Evolutionary conservation across 2,329 filamentous ascomycete genomes (phyloP), one percentile per base, ranked within the genome.

Genomic region (Penicillium hordei): DNA sequence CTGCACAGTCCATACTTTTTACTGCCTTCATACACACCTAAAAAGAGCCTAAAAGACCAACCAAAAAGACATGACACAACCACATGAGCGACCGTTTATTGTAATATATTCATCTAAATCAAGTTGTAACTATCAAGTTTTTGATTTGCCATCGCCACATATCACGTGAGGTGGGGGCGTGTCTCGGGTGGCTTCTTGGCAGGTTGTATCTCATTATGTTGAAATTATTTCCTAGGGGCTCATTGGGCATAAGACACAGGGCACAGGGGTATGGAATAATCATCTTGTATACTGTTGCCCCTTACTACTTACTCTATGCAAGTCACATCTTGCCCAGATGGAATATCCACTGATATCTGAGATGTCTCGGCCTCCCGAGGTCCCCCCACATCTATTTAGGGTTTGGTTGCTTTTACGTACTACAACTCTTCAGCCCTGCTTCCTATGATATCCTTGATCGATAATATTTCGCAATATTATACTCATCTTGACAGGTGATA

Each of bases 101-200:
- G 15, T 34, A 27, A 29, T 52, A 43, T 13, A 45, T 36, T 33
- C 23, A 31, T 45, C 9, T 23, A 44, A 44, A 50, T 29, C 53
- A 34, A 39, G 27, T 48, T 48, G 21, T 27, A n/a, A n/a, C n/a
- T n/a, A 49, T 46, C 51, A 38, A 10, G 42, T 56, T 52, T 43
- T 44, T 21, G 9, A 39, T 42, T 43, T 33, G 44, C 29, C 44
- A 27, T 62, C 19, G 61, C 61, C 61, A 63, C 57, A n/a, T 39
- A 29, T 63, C 57, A 63, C 59, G 61, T 63, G 61, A 31, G 12
- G 59, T 53, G 46, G 60, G 59, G 60, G 59, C 51, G 48, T 36
- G 40, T 19, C 42, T 12, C 46, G 49, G 48, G 48, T 43, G 49
- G 40, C 31, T 52, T 55, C 53, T 51, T 55, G 52, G 52, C 52